phyloP scores from a whole-genome alignment of 2,329 filamentous ascomycete species.

The Colletotrichum horii region DNA sequence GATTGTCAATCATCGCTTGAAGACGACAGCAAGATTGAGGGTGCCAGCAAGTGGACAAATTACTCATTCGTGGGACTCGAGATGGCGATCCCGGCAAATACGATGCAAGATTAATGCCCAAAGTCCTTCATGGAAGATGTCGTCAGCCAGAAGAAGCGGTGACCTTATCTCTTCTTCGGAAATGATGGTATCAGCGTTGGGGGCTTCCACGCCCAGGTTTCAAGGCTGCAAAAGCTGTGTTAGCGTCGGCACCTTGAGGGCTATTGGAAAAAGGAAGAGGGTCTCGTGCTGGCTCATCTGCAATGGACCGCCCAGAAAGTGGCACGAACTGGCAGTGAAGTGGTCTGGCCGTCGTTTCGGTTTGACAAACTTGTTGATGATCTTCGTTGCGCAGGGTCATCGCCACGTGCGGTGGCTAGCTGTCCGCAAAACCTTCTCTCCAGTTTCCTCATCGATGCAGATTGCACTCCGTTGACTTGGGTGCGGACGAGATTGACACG shows the following conservation, averaged over 20 bases:
- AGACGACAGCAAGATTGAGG: not conserved
- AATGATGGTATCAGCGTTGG: not conserved
- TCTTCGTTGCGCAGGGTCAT: not conserved
- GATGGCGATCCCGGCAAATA: not conserved
- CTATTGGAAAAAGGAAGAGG: not conserved
- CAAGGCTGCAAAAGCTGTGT: not conserved
- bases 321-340: not conserved
- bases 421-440: not conserved
- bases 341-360: constrained; percentile 1
- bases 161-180: constrained; percentile 8
- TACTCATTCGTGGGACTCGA: not conserved
- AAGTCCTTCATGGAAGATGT: not conserved
- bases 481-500: not conserved
- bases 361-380: not conserved
- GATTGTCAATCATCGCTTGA: not conserved
- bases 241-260: constrained; percentile 14
- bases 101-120: not conserved
- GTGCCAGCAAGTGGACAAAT: not conserved
- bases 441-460: not conserved
- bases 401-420: not conserved
- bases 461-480: not conserved
- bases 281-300: not conserved
- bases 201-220: not conserved
- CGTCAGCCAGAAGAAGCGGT: constrained; percentile 10
- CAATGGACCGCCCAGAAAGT: not conserved